Percentiles rank a stretch among this genome's conserved stretches.
Conservation (phyloP, 352 stramenopile species). For the Phytophthora pistaciae region DNA sequence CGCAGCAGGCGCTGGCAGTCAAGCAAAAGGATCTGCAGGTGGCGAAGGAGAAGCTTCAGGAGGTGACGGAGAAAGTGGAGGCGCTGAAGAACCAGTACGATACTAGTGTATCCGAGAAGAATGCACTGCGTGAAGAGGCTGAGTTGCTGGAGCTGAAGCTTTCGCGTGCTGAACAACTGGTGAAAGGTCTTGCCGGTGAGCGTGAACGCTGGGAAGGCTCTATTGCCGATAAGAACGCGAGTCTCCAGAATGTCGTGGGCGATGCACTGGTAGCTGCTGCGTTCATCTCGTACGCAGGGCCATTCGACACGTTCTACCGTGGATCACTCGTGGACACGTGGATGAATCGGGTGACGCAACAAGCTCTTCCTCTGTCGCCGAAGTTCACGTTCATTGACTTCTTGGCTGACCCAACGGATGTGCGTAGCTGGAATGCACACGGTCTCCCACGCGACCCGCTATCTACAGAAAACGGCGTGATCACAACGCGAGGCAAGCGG, state of each 20-base stretch:
- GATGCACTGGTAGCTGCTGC: conserved; percentile 94
- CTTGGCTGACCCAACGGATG: conserved; percentile 93
- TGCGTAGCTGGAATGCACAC: conserved; percentile 96
- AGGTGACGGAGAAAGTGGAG: conserved; percentile 94
- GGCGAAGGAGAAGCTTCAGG: conserved; percentile 90
- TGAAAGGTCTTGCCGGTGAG: conserved; percentile 94
- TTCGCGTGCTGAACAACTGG: conserved; percentile 94
- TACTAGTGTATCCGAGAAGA: conserved; percentile 94
- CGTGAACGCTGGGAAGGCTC: conserved; percentile 94
- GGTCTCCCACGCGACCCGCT: conserved; percentile 93
- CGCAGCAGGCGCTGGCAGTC: conserved; percentile 83
- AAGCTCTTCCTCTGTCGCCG: conserved; percentile 84
- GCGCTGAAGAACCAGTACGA: conserved; percentile 93
- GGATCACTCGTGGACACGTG: conserved; percentile 88
- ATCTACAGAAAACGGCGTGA: conserved; percentile 96
- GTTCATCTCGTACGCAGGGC: conserved; percentile 96
- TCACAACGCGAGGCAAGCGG: conserved; percentile 93
- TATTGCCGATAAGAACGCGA: conserved; percentile 92
- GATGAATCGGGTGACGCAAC: conserved; percentile 88
- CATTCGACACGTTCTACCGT: conserved; percentile 95
- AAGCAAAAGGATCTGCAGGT: conserved; percentile 92
- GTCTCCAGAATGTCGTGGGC: conserved; percentile 90
- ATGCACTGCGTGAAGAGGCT: conserved; percentile 93
- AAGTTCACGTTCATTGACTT: conserved; percentile 95
- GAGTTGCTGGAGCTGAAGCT: conserved; percentile 94